Evolutionary conservation across 2,329 filamentous ascomycete species (phyloP), one percentile per base, ranked within the genome.

Genomic region (Pestalotiopsis sp.): DNA sequence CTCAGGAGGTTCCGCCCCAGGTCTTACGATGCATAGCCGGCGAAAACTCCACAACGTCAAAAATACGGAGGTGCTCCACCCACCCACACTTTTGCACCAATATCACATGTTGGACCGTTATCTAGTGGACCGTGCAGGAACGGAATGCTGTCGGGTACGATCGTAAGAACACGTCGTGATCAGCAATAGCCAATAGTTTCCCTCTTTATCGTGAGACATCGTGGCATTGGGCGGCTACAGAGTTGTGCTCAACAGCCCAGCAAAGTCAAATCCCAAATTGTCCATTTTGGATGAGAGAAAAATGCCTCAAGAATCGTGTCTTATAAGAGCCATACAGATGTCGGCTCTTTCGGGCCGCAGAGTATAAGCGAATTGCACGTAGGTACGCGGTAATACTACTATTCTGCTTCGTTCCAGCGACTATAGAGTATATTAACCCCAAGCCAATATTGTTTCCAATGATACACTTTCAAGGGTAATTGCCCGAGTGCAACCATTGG

Each of bases 401-500:
- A 17, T 60, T 60, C 58, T 60, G 58, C 12, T 60, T 60, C 17
- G 4, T 11, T 2, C 3, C 58, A 23, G 58, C 25, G 58, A 31
- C 58, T 23, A 60, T 27, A 60, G 7, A 60, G 58, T 60, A 23
- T 60, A 60, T 60, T 60, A 12, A 23, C 58, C 58, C 23, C 58
- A 60, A 59, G 25, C 17, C 62, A 49, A 49, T 64, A 25, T 52
- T 38, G 12, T 52, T 49, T 52, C 20, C 39, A 64, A 38, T 49
- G 62, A 25, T 64, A 52, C 20, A 52, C 39, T 49, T 5, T 20
- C 62, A 38, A 36, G 36, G 62, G 6, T 49, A 55, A 49, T 64
- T 64, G 62, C 39, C 62, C 45, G 62, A 64, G 62, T 64, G 62
- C 23, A 64, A 64, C 62, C 27, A 38, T 41, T 63, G 60, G 27